Conservation (phyloP, 768 basidiomycete species). For the Pulveroboletus sp. region DNA sequence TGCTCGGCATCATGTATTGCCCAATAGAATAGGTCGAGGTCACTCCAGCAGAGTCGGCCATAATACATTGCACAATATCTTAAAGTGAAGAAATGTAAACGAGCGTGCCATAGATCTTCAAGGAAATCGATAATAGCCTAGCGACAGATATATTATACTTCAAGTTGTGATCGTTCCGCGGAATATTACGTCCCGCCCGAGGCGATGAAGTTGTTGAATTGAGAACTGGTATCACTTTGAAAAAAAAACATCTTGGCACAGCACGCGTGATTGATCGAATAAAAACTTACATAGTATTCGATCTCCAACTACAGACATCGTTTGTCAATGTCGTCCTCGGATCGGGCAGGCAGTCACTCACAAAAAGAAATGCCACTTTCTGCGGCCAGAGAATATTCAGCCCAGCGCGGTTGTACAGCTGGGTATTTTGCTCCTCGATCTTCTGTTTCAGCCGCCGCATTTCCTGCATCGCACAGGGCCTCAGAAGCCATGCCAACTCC, state of each 20-base stretch:
- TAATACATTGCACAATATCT: constrained; percentile 6
- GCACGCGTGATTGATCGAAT: background rate
- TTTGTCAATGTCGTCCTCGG: background rate
- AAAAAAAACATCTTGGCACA: constrained; percentile 1
- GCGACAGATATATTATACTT: constrained; percentile 16
- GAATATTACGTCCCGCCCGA: constrained; percentile 1
- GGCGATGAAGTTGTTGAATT: background rate
- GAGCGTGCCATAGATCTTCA: constrained; percentile 1
- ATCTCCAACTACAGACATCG: constrained; percentile 72
- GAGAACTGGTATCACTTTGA: constrained; percentile 19
- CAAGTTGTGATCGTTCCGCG: constrained; percentile 9
- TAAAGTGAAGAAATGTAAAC: background rate
- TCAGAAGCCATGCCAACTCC: constrained; percentile 6
- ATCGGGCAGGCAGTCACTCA: constrained; percentile 44
- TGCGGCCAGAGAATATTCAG: constrained; percentile 86
- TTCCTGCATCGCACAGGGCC: constrained; percentile 49
- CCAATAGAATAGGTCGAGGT: background rate
- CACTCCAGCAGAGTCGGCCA: background rate
- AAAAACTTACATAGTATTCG: constrained; percentile 79
- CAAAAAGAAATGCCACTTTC: constrained; percentile 86
- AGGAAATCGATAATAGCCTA: constrained; percentile 7
- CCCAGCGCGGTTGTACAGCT: constrained; percentile 81
- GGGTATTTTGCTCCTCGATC: constrained; percentile 67
- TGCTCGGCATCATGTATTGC: background rate
- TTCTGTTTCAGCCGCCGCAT: constrained; percentile 62